Evolutionary conservation across 2,329 filamentous ascomycete genomes (phyloP).

Genomic region (Pyricularia grisea): DNA sequence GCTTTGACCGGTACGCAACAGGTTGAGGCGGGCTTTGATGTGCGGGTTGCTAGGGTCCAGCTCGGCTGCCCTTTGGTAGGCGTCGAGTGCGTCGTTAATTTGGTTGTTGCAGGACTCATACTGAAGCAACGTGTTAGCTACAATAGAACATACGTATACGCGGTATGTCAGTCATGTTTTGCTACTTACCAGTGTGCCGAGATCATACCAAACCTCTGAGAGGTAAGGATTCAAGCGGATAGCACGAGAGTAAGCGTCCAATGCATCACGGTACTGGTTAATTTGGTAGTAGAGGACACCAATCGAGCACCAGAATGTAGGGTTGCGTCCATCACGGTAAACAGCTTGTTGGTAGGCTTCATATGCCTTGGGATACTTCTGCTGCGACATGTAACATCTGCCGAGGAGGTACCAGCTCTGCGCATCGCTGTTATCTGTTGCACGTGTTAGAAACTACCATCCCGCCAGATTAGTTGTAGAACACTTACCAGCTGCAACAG

Average conservation of each 20-base stretch:
- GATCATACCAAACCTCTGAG: constrained; percentile 97
- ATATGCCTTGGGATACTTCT: constrained; percentile 97
- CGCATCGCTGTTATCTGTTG: constrained; percentile 77
- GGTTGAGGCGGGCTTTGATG: constrained; percentile 87
- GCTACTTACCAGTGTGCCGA: constrained; percentile 77
- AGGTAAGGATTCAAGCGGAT: constrained; percentile 97
- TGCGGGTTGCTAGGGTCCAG: constrained; percentile 88
- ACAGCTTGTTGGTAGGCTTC: constrained; percentile 98
- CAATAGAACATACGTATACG: constrained; percentile 6
- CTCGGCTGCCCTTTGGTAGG: constrained; percentile 89
- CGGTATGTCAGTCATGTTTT: too few relatives aligned
- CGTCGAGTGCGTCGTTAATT: constrained; percentile 89
- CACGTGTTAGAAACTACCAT: constrained; percentile 16
- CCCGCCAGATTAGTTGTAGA: too few relatives aligned
- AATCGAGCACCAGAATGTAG: constrained; percentile 99
- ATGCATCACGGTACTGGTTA: constrained; percentile 95
- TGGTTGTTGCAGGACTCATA: constrained; percentile 99
- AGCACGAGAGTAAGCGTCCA: constrained; percentile 94
- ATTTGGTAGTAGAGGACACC: constrained; percentile 99
- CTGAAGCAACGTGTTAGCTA: constrained; percentile 29
- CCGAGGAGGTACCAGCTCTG: constrained; percentile 98
- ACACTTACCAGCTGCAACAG: constrained; percentile 74
- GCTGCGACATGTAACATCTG: constrained; percentile 97
- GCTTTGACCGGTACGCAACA: constrained; percentile 73
- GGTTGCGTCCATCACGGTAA: constrained; percentile 93